Evolutionary conservation across 495 filamentous ascomycete species (phyloP), one percentile per base, ranked within the genome.

Genomic region (Hyaloscypha variabilis): DNA sequence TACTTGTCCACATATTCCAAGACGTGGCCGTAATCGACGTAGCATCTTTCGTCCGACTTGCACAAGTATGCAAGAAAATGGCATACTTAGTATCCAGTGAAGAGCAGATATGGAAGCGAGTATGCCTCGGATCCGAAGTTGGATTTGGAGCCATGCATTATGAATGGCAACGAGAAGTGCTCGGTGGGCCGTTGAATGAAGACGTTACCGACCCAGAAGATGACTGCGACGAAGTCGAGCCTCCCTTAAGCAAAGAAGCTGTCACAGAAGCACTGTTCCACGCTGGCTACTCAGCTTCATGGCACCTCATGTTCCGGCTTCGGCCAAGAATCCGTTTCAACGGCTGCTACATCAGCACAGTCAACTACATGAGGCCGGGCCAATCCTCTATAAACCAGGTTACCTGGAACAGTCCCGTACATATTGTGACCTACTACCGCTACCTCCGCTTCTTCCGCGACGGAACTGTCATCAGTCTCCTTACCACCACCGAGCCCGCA

Each of bases 341-440:
- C 66, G 95, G 95, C 17, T 88, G 91, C 74, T 99, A 99, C 79
- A 99, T 99, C 77, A 89, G 85, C 75, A 98, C 95, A 0, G 92
- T 96, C 55, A 98, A 98, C 78, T 99, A 99, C 76, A 87, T 90
- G 34, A 90, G 95, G 2, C 78, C 91, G 2, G 95, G 95, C 58
- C 88, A 71, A 76, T 86, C 68, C 76, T 83, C 67, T 67, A 78
- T 65, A 78, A 82, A 76, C 77, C 83, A 73, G 76, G 74, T 73
- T 59, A 88, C 68, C 72, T 96, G 91, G 92, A 88, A 87, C 73
- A 88, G 85, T 24, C 95, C 96, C 14, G 90, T 98, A 23, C 93
- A 94, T 72, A 97, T 97, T 59, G 93, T 99, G 39, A 99, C 95
- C 0, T 99, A 98, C 77, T 98, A 95, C 79, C 91, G 95, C 42